These are phyloP conservation scores for Colletotrichum spinosum DNA, from an alignment of 2,329 filamentous ascomycete genomes.

Conservation along the genomic window DNA sequence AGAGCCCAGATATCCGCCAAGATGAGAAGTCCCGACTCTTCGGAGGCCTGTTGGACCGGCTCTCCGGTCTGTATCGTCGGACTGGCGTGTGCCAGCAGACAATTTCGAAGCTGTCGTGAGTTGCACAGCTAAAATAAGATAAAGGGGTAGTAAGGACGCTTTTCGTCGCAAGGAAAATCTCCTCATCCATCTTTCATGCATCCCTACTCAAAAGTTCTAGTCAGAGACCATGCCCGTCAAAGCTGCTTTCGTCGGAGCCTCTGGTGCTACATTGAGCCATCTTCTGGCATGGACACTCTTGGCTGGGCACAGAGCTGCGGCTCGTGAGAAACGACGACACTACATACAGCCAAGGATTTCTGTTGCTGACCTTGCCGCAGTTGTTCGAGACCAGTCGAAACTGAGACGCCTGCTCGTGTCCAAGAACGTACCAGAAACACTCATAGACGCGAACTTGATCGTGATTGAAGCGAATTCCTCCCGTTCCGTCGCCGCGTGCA, in stretches of 20 bases:
- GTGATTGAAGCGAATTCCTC: slow-evolving; percentile 9
- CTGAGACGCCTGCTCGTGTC: background rate
- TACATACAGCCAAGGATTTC: background rate
- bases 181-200: background rate
- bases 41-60: too few species aligned
- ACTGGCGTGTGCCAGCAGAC: too few species aligned
- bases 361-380: background rate
- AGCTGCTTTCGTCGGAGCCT: slow-evolving; percentile 10
- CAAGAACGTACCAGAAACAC: background rate
- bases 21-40: too few species aligned
- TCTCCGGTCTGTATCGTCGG: too few species aligned
- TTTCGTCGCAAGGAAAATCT: background rate
- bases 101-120: too few species aligned
- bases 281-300: slow-evolving; percentile 13
- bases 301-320: slow-evolving; percentile 6
- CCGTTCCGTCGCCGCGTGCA: background rate
- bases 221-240: background rate
- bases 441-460: slow-evolving; percentile 7
- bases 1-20: too few species aligned
- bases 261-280: slow-evolving; percentile 12
- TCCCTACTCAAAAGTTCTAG: background rate
- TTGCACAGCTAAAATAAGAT: too few species aligned
- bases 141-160: background rate
- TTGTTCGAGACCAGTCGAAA: slow-evolving; percentile 18
- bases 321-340: background rate